These are phyloP conservation scores for Malassezia caprae DNA, from an alignment of 1,284 basidiomycete genomes.

Conservation along the genomic window DNA sequence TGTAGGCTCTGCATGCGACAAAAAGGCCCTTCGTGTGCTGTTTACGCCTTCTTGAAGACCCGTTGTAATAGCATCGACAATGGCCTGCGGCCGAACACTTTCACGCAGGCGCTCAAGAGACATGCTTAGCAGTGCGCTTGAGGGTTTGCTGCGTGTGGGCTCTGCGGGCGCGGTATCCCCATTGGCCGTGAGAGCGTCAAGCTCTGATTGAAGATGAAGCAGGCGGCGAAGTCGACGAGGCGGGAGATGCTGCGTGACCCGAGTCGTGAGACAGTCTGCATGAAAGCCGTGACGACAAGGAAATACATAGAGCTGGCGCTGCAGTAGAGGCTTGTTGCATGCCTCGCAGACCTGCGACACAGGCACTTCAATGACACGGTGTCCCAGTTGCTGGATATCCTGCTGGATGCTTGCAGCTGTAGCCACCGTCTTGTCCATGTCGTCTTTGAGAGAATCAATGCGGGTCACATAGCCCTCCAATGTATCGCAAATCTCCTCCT, in stretches of 20 bases:
- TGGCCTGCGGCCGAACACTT: constrained; percentile 37
- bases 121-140: constrained; percentile 10
- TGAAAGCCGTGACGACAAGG: constrained; percentile 79
- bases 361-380: constrained; percentile 87
- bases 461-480: constrained; percentile 85
- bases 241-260: constrained; percentile 39
- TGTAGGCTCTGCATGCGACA: constrained; percentile 33
- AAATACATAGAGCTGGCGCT: constrained; percentile 93
- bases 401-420: constrained; percentile 86
- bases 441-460: constrained; percentile 77
- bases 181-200: constrained; percentile 1
- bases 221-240: constrained; percentile 35
- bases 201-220: constrained; percentile 33
- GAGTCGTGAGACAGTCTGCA: constrained; percentile 45
- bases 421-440: constrained; percentile 90
- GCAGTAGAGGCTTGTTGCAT: constrained; percentile 66
- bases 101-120: constrained; percentile 39
- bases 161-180: constrained; percentile 18
- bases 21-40: constrained; percentile 29
- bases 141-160: constrained; percentile 1
- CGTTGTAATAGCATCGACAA: constrained; percentile 39
- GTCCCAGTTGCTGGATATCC: constrained; percentile 73
- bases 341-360: constrained; percentile 72
- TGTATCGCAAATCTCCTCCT: constrained; percentile 92
- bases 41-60: constrained; percentile 38